Evolutionary conservation across 345 rosid genomes (phyloP), one percentile per base, ranked within the genome.

Genomic region (Eutrema heterophyllum): DNA sequence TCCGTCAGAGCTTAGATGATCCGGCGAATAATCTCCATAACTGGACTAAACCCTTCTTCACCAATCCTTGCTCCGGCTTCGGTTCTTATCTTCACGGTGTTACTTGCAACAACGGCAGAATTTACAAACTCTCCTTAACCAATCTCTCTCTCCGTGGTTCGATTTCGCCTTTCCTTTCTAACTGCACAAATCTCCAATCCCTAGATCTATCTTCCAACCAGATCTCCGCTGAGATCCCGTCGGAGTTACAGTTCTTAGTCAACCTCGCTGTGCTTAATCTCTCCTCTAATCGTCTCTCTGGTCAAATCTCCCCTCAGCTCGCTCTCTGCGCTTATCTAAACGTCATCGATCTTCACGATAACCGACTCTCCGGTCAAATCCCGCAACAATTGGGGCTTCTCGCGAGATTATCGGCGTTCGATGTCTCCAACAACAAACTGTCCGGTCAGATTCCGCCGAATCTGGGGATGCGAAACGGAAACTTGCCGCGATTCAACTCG

Each of bases 201-300:
- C 84, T 94, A n/a, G 98, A 94, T 84, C 87, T 94, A 43, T 91
- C 97, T 11, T 87, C 97, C 8, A 94, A 94, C 79, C 72, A 84
- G 41, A 70, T 94, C 73, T 61, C 97, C 29, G 98, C 97, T 5
- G 70, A 84, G 35, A 87, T 94, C 64, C 97, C 98, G 0, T 67
- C 83, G 21, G 95, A 91, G 75, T 64, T 94, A 21, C 96, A 89
- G 49, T 79, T 73, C 51, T 57, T 94, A 30, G 91, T 86, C 76
- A 94, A 94, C 83, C 88, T 94, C 15, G 98, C 97, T 3, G 93
- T 94, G 7, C 85, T 94, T 35, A 94, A 94, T 61, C 91, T 94
- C n/a, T 91, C 97, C 5, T 84, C 96, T n/a, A 94, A 94, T 64
- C 78, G 71, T 9, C 86, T 94, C 40, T 83, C 83, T 21, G 91